Base-by-base conservation (phyloP, 495 filamentous ascomycete species). In the Chlorociboria aeruginascens region DNA sequence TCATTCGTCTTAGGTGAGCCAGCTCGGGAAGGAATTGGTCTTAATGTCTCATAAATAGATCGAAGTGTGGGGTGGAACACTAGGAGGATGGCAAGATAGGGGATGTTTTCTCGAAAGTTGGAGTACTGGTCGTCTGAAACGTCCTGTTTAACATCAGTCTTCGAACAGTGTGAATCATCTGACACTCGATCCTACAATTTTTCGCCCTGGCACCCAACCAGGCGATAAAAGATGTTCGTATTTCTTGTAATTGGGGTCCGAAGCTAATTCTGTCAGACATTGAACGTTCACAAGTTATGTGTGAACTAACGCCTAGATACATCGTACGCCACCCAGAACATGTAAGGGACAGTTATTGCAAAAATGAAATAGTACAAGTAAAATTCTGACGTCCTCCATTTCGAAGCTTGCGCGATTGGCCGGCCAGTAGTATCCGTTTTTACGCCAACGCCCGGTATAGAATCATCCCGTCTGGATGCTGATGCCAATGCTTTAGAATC, bases 181-280 rank as follows among this genome's bases (percentile, higher is more conserved):
- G 20, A 25, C 20, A 1, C 1, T 42, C 41, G 14, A 29, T 65
- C 82, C 62, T 70, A 87, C 83, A 35, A 96, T 86, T 71, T 85
- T 87, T 41, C 89, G 85, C 12, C 92, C 92, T n/a, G 82, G 82
- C 46, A 99, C 86, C 92, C 92, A 99, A 47, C 92, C 93, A 8
- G 78, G 71, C 0, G 77, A 82, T 13, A 99, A 75, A 1, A 82
- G 64, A 40, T 69, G 64, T 50, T 82, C 70, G 59, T 82, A 97
- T 52, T 77, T 85, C 32, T 70, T 52, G 61, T 93, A 97, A 48
- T 83, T 78, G 4, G 89, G 86, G 65, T 95, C 79, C 33, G 75
- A 81, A 44, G 85, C 89, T 95, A 60, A 14, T 40, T 9, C 17
- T 16, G 16, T 53, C 25, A 53, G 50, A 47, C n/a, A 8, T 12